Base-by-base conservation (phyloP, 1,139 yeast genomes). In the Lodderomyces metapsilosis region DNA sequence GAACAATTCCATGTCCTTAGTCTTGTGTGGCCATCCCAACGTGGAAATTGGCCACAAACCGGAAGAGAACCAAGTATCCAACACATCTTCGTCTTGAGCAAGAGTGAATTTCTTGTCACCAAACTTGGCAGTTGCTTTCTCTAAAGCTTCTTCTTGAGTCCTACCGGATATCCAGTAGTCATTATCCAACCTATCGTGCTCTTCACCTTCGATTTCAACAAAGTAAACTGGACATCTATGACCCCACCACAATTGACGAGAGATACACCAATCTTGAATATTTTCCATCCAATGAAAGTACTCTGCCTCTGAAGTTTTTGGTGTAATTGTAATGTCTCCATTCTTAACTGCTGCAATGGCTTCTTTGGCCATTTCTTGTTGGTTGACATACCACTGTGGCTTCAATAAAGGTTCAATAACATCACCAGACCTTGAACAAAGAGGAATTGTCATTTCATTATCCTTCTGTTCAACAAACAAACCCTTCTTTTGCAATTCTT, bases 191-290 rank as follows among this genome's bases (percentile, higher is more conserved):
- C 68, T 62, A 56, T 80, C 85, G 49, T 78, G 75, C 28, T 67
- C 71, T 55, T 78, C 76, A 43, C 92, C 94, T 59, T 88, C 96
- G 45, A 88, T 70, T 41, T 75, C 71, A 48, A 91, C 88, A 54
- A 88, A 88, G 70, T 94, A 92, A 38, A 88, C 96, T 18, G 98
- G 98, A 68, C 96, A 88, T 72, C 98, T 83, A 72, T 92, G 98
- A 52, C 98, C 98, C 98, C 98, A 92, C 98, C 98, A 92, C 59
- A 92, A 79, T 74, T 92, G 98, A 71, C 98, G 87, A 23, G 98
- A 92, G 51, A 92, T 89, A 82, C 98, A 92, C 98, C 98, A 92
- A 71, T 92, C 98, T 73, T 94, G 98, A 53, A 91, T 86, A 66
- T 89, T 88, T 62, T 84, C 95, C 66, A 92, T 74, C 98, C 98